A percentile compares a stretch with the other conserved stretches of the same genome.
These are phyloP conservation scores for Fusarium sterilihyphosum DNA, from an alignment of 2,329 filamentous ascomycete genomes.

Conservation along the genomic window DNA sequence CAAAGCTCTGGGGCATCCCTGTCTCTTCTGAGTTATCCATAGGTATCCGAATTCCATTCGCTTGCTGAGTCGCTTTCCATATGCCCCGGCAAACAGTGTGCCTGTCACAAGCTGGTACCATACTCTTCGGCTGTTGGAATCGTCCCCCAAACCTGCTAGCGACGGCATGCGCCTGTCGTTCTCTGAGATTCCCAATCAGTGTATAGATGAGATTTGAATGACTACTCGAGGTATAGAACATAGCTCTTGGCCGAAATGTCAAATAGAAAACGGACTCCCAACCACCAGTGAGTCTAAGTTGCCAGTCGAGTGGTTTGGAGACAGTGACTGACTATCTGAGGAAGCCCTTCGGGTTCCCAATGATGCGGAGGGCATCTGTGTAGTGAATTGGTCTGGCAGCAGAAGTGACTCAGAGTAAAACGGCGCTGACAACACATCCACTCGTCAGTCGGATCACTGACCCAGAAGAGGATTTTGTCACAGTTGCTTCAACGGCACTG, in stretches of 20 bases:
- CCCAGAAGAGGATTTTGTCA: neutral
- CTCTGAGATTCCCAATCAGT: neutral
- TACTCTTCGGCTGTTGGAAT: neutral
- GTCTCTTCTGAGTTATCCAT: neutral
- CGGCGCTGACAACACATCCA: neutral
- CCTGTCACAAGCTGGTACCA: neutral
- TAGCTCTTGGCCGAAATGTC: neutral
- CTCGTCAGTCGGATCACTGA: neutral
- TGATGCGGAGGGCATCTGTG: neutral
- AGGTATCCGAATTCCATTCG: rapidly evolving
- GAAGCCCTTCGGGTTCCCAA: too few relatives aligned
- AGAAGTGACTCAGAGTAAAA: neutral
- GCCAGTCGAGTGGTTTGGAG: neutral
- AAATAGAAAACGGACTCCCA: too few relatives aligned
- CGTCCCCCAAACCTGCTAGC: neutral
- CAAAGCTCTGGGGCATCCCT: neutral
- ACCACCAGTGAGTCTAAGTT: neutral
- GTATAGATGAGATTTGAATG: neutral
- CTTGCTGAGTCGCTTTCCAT: neutral
- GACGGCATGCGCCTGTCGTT: too few relatives aligned
- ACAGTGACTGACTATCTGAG: neutral
- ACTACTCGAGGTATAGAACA: neutral
- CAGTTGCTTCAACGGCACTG: neutral
- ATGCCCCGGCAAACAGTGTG: neutral
- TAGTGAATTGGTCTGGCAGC: neutral